phyloP scores from a whole-genome alignment of 2,329 filamentous ascomycete species.

The Colletotrichum sp. region DNA sequence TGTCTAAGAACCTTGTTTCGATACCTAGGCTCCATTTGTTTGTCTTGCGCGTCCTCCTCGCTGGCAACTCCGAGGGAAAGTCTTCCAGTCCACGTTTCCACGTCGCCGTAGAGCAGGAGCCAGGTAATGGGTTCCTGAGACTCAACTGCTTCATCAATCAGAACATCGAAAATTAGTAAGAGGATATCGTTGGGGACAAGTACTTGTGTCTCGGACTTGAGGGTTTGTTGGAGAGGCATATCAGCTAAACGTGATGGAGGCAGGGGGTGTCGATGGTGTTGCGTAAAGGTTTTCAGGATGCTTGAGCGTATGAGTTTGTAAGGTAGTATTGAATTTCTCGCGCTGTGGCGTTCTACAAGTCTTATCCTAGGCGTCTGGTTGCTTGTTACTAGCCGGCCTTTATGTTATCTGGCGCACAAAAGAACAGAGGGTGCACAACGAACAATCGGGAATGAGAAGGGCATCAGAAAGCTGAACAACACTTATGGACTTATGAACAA shows the following conservation, averaged over 20 bases:
- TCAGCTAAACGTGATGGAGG: neutral
- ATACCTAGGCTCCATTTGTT: neutral
- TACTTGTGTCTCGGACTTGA: neutral
- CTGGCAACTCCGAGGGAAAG: neutral
- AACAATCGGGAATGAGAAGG: neutral
- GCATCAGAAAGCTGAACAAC: neutral
- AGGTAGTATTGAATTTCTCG: neutral
- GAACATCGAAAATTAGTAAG: neutral
- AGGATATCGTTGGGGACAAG: neutral
- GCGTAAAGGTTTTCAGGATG: neutral
- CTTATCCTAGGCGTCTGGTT: neutral
- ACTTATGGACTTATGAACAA: neutral
- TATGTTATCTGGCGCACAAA: neutral
- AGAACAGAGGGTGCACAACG: neutral
- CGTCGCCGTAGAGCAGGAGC: neutral
- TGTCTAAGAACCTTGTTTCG: neutral
- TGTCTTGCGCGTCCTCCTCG: neutral
- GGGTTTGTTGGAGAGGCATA: neutral
- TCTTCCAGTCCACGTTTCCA: neutral
- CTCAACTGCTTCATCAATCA: neutral
- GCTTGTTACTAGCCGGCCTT: neutral
- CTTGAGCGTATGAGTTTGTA: neutral
- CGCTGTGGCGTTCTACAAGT: neutral
- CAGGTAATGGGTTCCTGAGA: neutral
- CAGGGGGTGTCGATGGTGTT: neutral